Base-by-base conservation (phyloP, 2,329 filamentous ascomycete genomes). In the Zalaria sp. region DNA sequence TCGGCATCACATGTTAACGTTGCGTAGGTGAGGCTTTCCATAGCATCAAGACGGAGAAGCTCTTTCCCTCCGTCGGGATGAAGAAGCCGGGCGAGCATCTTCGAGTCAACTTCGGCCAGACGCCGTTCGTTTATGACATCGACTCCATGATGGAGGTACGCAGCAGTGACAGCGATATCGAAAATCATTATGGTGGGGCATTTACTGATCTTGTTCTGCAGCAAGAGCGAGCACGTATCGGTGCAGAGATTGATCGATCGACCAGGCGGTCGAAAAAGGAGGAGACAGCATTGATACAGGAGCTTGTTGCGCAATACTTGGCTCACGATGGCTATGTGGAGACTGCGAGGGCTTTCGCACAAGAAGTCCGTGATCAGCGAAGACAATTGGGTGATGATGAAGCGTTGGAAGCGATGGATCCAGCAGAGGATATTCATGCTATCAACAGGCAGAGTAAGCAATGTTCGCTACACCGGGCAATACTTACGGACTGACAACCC, bases 301-400 rank as follows among this genome's bases (percentile, higher is more conserved):
- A 83, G 51, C 67, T 96, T 43, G 78, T 89, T 11, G 72, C 87
- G 34, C 88, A 95, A 61, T 96, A 93, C 51, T 67, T 98, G 9
- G 83, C 88, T 32, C 89, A 96, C 52, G 91, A 96, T 53, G 91
- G 91, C 45, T 96, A 95, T 51, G 81, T 95, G 5, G 89, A 95
- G 50, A 94, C 89, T 0, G 88, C 88, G 5, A 77, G 80, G 48
- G 86, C 85, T 0, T 96, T 98, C 67, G 79, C 83, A 3, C 72
- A 81, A 51, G 89, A 96, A 55, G 77, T 93, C 26, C 73, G 76
- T 41, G 66, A 73, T 10, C 84, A 94, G 57, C 81, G 83, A 52
- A 67, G 74, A 52, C 78, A 83, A 5, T 63, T 94, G 10, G 43
- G 47, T 26, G 43, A 52, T 11, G 47, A 53, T 46, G 49, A 52